phyloP scores from a whole-genome alignment of 805 yeast genomes.

The Wickerhamomyces xylosicus region DNA sequence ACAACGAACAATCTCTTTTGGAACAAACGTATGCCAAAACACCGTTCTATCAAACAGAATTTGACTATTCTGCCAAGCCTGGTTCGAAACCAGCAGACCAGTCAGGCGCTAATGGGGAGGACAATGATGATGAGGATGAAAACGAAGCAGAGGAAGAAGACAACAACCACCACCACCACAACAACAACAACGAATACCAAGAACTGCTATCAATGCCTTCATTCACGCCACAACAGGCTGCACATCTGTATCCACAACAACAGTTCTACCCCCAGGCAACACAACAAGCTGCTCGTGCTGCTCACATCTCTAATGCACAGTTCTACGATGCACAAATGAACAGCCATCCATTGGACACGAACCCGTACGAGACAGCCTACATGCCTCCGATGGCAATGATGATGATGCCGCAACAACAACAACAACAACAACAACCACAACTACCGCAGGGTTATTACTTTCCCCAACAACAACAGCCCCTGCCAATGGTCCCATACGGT shows the following conservation, averaged over 20 bases:
- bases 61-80: constrained; percentile 5
- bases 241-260: constrained; percentile 1
- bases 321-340: constrained; percentile 14
- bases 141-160: not conserved
- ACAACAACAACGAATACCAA: constrained; percentile 1
- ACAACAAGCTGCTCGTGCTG: not conserved
- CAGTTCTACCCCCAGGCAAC: constrained; percentile 3
- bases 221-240: not conserved
- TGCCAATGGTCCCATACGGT: not conserved
- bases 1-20: constrained; percentile 37
- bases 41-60: constrained; percentile 16
- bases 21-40: constrained; percentile 40
- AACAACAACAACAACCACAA: constrained; percentile 3
- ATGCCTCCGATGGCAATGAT: not conserved
- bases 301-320: constrained; percentile 18
- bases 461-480: constrained; percentile 6
- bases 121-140: constrained; percentile 3
- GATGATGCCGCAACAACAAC: constrained; percentile 3
- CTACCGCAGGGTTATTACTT: too few relatives aligned
- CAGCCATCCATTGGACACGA: constrained; percentile 8
- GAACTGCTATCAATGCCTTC: not conserved
- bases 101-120: not conserved
- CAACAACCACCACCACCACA: not conserved
- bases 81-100: not conserved
- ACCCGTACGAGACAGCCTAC: not conserved